Conservation (phyloP, 495 filamentous ascomycete genomes). For the Pyronema domesticum region DNA sequence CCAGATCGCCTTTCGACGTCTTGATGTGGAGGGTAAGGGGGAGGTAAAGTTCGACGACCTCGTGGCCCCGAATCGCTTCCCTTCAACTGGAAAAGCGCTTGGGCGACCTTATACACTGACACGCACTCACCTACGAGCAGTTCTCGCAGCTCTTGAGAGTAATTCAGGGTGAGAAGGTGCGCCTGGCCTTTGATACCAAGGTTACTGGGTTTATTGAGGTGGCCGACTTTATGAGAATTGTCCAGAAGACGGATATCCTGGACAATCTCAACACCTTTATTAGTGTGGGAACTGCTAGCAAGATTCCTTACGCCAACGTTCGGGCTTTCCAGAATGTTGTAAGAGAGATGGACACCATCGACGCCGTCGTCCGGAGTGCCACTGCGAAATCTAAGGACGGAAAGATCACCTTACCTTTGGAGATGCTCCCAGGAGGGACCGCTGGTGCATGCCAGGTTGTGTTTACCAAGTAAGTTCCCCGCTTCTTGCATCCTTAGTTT, state of each 20-base stretch:
- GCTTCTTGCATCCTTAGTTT: background rate
- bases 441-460: conserved; percentile 91
- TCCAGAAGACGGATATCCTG: conserved; percentile 76
- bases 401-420: conserved; percentile 63
- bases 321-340: conserved; percentile 95
- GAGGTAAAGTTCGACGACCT: conserved; percentile 77
- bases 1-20: conserved; percentile 92
- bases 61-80: conserved; percentile 69
- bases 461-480: conserved; percentile 33
- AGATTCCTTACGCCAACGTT: conserved; percentile 93
- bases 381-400: conserved; percentile 68
- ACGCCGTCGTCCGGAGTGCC: conserved; percentile 74
- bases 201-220: conserved; percentile 92
- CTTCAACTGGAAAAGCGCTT: conserved; percentile 93
- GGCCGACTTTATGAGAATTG: conserved; percentile 90
- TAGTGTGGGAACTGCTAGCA: conserved; percentile 80
- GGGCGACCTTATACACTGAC: conserved; percentile 91
- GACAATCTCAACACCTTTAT: conserved; percentile 84
- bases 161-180: conserved; percentile 82
- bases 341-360: conserved; percentile 91
- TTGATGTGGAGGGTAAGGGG: conserved; percentile 68
- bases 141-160: conserved; percentile 97
- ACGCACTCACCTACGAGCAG: conserved; percentile 85
- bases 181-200: conserved; percentile 90
- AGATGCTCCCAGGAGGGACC: conserved; percentile 73